These are phyloP conservation scores for Fonsecaea pugnacius DNA, from an alignment of 2,329 filamentous ascomycete genomes.

Conservation along the genomic window DNA sequence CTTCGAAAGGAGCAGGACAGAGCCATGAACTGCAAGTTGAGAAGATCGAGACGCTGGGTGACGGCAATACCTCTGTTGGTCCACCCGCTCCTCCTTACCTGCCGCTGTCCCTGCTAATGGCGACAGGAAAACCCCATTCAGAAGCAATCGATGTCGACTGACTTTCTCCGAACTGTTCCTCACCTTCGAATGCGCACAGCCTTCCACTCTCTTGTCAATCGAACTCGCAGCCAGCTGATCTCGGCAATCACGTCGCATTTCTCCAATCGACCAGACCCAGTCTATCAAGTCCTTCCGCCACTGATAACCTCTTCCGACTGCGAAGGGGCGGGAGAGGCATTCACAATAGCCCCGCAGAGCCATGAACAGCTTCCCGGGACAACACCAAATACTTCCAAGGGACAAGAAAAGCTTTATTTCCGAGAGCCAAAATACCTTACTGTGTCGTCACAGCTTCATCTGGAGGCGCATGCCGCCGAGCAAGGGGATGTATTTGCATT, in stretches of 20 bases:
- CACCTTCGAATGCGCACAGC: conserved; percentile 84
- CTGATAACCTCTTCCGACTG: conserved; percentile 97
- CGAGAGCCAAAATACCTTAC: conserved; percentile 88
- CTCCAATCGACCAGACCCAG: conserved; percentile 66
- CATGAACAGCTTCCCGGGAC: conserved; percentile 22
- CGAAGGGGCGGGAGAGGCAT: conserved; percentile 94
- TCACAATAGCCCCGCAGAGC: conserved; percentile 63
- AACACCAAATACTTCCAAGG: conserved; percentile 38
- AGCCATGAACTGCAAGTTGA: conserved; percentile 79
- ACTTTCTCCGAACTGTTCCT: conserved; percentile 84
- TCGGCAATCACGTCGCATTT: conserved; percentile 77
- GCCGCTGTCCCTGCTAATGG: conserved; percentile 8
- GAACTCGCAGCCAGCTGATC: conserved; percentile 80
- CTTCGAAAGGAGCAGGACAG: conserved; percentile 68
- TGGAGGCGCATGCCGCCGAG: conserved; percentile 87
- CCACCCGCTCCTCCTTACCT: background rate
- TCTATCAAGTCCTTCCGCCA: conserved; percentile 78
- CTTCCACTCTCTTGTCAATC: conserved; percentile 77
- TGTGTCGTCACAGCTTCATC: conserved; percentile 90
- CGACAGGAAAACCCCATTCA: conserved; percentile 84
- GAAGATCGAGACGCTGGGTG: conserved; percentile 71
- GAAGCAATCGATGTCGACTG: conserved; percentile 90
- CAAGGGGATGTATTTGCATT: conserved; percentile 91
- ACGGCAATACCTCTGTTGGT: conserved; percentile 61
- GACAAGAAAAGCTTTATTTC: conserved; percentile 70